Conservation (phyloP, 2,329 filamentous ascomycete genomes). For the Sarocladium kiliense region DNA sequence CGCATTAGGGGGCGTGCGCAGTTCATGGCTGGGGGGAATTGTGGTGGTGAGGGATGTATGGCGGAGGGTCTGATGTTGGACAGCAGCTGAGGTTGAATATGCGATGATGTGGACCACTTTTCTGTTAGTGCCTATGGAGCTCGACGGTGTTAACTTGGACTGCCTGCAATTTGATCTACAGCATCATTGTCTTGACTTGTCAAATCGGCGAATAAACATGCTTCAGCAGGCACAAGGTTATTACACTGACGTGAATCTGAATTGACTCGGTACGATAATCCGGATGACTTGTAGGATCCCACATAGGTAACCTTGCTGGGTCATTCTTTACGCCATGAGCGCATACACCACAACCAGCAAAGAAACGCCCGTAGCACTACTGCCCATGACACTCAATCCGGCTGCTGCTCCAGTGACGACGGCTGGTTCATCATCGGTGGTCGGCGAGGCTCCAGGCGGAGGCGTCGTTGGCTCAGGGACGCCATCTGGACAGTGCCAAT, state of each 20-base stretch:
- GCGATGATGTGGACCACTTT: too few relatives aligned
- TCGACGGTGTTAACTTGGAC: too few relatives aligned
- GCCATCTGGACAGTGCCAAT: conserved; percentile 16
- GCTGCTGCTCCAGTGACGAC: not conserved
- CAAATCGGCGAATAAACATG: too few relatives aligned
- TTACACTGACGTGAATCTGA: too few relatives aligned
- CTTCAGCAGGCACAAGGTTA: not conserved
- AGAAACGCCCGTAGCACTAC: not conserved
- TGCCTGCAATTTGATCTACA: too few relatives aligned
- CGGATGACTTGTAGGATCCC: not conserved
- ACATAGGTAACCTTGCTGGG: not conserved
- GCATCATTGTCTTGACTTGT: not conserved
- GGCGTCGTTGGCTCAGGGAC: conserved; percentile 11
- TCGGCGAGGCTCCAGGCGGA: not conserved
- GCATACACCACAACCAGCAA: too few relatives aligned
- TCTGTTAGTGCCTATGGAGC: too few relatives aligned
- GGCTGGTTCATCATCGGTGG: not conserved
- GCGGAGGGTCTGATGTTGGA: not conserved
- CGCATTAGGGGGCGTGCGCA: conserved; percentile 20
- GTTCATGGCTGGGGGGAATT: conserved; percentile 19
- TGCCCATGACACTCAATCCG: not conserved
- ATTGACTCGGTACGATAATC: too few relatives aligned
- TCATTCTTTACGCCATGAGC: too few relatives aligned
- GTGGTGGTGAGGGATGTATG: conserved; percentile 10
- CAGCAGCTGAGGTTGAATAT: too few relatives aligned